phyloP scores from a whole-genome alignment of 805 yeast genomes.

The Wickerhamomyces hampshirensis region DNA sequence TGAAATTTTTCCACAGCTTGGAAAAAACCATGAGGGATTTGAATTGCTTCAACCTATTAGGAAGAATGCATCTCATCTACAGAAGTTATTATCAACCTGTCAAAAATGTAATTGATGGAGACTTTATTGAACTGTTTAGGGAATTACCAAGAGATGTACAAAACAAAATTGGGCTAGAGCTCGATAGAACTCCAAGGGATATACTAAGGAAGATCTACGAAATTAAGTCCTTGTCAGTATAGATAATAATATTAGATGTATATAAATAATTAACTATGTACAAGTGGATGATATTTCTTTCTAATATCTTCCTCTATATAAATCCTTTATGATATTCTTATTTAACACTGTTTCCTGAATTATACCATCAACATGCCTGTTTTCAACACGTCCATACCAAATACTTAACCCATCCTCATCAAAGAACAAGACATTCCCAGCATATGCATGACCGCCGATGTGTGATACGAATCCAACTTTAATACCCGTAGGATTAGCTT shows the following conservation, averaged over 20 bases:
- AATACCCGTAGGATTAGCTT: constrained; percentile 23
- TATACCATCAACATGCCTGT: constrained; percentile 62
- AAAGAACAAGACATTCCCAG: constrained; percentile 71
- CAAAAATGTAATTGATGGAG: constrained; percentile 82
- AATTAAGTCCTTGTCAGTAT: constrained; percentile 33
- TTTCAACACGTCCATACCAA: constrained; percentile 78
- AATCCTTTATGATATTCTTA: constrained; percentile 47
- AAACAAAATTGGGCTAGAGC: constrained; percentile 24
- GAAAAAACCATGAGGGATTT: constrained; percentile 39
- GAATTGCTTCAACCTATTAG: constrained; percentile 32
- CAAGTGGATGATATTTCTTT: no score
- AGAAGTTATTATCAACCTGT: constrained; percentile 81
- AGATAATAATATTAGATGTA: neutral
- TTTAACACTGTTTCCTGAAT: constrained; percentile 47
- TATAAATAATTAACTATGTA: no score
- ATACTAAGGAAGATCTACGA: constrained; percentile 49
- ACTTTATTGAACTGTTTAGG: constrained; percentile 55
- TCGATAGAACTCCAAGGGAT: constrained; percentile 45
- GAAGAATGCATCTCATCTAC: constrained; percentile 61
- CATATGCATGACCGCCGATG: constrained; percentile 82
- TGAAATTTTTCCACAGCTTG: constrained; percentile 49
- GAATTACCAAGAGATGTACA: constrained; percentile 7
- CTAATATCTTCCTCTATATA: constrained; percentile 45
- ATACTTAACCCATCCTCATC: constrained; percentile 34
- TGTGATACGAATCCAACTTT: constrained; percentile 63